phyloP scores from a whole-genome alignment of 257 asterid genomes.

The Mentha longifolia region DNA sequence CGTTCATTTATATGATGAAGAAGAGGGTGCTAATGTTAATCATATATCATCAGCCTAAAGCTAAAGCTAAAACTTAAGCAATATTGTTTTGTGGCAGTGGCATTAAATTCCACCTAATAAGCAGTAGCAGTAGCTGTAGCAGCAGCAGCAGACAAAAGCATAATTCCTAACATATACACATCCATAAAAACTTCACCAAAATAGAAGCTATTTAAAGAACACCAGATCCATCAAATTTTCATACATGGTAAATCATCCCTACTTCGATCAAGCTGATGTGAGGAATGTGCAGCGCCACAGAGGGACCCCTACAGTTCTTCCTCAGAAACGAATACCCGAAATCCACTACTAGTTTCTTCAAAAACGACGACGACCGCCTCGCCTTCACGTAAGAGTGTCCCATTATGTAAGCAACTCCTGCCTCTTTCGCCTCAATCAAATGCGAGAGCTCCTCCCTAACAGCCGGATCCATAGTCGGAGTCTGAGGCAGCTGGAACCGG shows the following conservation, averaged over 20 bases:
- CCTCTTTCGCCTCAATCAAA: conserved; percentile 86
- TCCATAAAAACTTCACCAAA: neutral
- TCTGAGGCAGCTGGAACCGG: conserved; percentile 64
- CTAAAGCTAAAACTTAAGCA: neutral
- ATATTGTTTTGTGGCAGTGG: neutral
- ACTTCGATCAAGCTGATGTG: conserved; percentile 96
- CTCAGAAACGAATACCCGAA: conserved; percentile 88
- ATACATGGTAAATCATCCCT: conserved; percentile 93
- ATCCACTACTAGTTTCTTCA: conserved; percentile 83
- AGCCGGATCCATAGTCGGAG: conserved; percentile 60
- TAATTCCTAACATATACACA: conserved; percentile 19
- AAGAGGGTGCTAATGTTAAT: neutral
- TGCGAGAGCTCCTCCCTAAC: conserved; percentile 85
- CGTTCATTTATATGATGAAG: no score
- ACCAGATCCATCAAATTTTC: conserved; percentile 17
- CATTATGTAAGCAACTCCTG: conserved; percentile 89
- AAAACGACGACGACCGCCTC: conserved; percentile 67
- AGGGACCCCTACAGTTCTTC: conserved; percentile 93
- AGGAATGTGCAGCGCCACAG: conserved; percentile 90
- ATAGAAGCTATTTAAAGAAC: neutral
- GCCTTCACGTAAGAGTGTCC: conserved; percentile 96
- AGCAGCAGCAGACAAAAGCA: neutral
- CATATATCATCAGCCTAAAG: no score
- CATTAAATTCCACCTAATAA: conserved; percentile 5
- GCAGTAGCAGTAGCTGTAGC: conserved; percentile 8